A percentile compares a stretch with the other conserved stretches of the same genome.
These are phyloP conservation scores for Penicillium italicum DNA, from an alignment of 2,329 filamentous ascomycete species.

Conservation along the genomic window DNA sequence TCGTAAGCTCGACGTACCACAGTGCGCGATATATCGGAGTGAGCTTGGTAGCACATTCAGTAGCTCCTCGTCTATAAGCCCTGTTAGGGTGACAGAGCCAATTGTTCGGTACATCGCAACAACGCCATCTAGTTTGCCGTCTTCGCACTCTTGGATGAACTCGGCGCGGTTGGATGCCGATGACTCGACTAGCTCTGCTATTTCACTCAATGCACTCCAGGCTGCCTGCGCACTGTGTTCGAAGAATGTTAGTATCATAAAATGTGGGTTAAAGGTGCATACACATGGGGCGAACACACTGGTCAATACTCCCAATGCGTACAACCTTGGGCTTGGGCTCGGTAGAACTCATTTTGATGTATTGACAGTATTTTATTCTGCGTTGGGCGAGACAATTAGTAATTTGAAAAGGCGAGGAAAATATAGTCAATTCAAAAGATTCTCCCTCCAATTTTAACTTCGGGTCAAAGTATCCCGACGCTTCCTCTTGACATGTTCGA, in stretches of 20 bases:
- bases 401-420: not conserved
- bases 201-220: conserved; percentile 58
- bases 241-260: not conserved
- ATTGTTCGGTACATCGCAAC: conserved; percentile 69
- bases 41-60: conserved; percentile 48
- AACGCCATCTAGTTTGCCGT: conserved; percentile 64
- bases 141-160: conserved; percentile 66
- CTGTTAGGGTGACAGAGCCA: conserved; percentile 60
- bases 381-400: not conserved
- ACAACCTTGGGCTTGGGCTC: conserved; percentile 55
- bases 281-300: conserved; percentile 48
- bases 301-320: conserved; percentile 60
- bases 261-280: not conserved
- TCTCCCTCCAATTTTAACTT: not conserved
- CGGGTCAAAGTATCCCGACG: conserved; percentile 4
- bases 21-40: conserved; percentile 39
- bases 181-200: conserved; percentile 65
- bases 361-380: not conserved
- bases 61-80: conserved; percentile 68
- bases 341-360: conserved; percentile 22
- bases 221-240: conserved; percentile 54
- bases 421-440: not conserved
- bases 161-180: conserved; percentile 59
- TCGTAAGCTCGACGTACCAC: conserved; percentile 29
- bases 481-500: conserved; percentile 4